Percentiles rank a stretch among this genome's conserved stretches.
Conservation (phyloP, 306 rosid species). For the Herpetospermum pedunculosum region DNA sequence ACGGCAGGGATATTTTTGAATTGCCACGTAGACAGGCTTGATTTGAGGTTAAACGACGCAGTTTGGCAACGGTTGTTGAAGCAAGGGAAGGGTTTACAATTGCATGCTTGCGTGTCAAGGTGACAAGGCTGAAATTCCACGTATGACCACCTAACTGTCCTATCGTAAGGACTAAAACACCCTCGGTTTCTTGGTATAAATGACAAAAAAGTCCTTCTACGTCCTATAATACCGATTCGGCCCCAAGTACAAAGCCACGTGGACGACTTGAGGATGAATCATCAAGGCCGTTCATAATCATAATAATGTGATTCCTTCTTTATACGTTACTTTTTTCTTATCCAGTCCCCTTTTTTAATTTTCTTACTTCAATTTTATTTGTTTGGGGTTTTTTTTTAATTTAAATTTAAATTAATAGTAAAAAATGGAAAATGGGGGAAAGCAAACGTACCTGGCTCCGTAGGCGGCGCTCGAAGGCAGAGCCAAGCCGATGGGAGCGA, state of each 20-base stretch:
- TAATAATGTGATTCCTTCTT: slow-evolving; percentile 3
- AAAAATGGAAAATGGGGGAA: not conserved
- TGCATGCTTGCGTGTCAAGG: too few relatives aligned
- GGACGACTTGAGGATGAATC: not conserved
- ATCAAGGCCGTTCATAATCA: not conserved
- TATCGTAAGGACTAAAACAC: not conserved
- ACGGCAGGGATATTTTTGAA: not conserved
- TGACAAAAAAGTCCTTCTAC: not conserved
- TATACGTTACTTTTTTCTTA: slow-evolving; percentile 6
- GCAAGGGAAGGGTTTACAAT: not conserved
- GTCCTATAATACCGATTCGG: too few relatives aligned
- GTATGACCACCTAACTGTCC: not conserved
- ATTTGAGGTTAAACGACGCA: not conserved
- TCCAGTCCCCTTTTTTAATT: not conserved
- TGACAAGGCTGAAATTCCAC: not conserved
- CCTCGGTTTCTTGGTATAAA: not conserved
- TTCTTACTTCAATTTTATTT: not conserved
- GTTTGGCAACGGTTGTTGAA: not conserved
- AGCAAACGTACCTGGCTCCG: slow-evolving; percentile 36
- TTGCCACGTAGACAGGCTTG: not conserved
- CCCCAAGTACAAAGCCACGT: not conserved
- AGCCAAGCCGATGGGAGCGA: slow-evolving; percentile 45
- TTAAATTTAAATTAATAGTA: not conserved
- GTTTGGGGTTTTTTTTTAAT: not conserved
- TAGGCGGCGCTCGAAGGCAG: slow-evolving; percentile 45